A percentile compares a stretch with the other conserved stretches of the same genome.
phyloP scores from a whole-genome alignment of 73 alveolate species.

The Tetrahymena borealis region DNA sequence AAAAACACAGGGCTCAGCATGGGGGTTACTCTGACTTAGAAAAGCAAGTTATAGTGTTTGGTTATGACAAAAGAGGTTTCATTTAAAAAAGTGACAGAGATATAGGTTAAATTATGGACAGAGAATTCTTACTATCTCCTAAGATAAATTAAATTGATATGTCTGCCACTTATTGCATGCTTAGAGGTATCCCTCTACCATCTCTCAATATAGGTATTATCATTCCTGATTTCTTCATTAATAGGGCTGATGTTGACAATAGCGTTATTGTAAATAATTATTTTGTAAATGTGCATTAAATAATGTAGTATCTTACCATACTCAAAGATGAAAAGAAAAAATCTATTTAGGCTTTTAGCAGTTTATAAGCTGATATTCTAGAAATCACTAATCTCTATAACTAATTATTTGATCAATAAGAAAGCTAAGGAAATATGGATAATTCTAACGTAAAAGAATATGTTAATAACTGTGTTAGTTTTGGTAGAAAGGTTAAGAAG shows the following conservation, averaged over 20 bases:
- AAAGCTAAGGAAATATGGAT: neutral
- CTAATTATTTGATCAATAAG: neutral
- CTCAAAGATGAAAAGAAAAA: neutral
- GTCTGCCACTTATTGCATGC: neutral
- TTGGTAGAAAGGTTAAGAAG: neutral
- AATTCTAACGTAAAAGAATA: neutral
- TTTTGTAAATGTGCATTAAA: neutral
- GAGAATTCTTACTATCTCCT: neutral
- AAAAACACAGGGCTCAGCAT: neutral
- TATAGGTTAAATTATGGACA: neutral
- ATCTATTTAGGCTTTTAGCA: neutral
- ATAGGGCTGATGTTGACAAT: neutral
- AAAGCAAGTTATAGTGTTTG: neutral
- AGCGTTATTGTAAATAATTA: neutral
- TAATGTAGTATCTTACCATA: neutral
- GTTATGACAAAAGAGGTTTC: neutral
- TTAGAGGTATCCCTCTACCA: neutral
- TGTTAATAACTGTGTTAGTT: neutral
- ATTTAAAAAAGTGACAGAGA: neutral
- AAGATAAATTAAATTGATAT: neutral
- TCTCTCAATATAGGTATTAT: neutral
- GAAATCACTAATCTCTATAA: neutral
- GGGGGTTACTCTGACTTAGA: neutral
- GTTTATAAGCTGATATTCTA: neutral
- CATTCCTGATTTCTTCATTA: neutral